Conservation (phyloP, 805 yeast species). For the Kuraishia borneana region DNA sequence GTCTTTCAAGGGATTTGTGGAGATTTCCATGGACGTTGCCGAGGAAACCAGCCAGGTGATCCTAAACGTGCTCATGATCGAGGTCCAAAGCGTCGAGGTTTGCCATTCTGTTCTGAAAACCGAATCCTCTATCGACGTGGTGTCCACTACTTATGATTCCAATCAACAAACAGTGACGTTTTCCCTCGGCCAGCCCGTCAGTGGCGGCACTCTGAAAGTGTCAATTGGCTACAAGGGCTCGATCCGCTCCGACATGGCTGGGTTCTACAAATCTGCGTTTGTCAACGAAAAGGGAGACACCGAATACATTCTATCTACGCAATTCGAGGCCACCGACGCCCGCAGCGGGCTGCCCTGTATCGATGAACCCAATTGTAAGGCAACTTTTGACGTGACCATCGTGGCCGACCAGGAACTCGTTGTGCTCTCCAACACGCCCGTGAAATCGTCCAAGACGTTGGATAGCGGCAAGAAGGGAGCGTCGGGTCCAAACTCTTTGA, state of each 20-base stretch:
- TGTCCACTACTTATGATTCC: constrained; percentile 1
- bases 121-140: constrained; percentile 12
- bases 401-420: constrained; percentile 20
- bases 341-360: constrained; percentile 48
- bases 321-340: constrained; percentile 50
- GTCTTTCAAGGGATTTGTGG: constrained; percentile 35
- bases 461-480: constrained; percentile 11
- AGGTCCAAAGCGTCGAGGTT: constrained; percentile 15
- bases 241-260: constrained; percentile 47
- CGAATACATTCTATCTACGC: constrained; percentile 36
- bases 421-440: constrained; percentile 39
- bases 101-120: constrained; percentile 12
- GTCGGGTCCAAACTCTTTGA: constrained; percentile 3
- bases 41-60: constrained; percentile 30
- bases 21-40: constrained; percentile 33
- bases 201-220: constrained; percentile 18
- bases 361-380: constrained; percentile 46
- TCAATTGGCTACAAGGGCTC: constrained; percentile 26
- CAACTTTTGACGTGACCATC: constrained; percentile 38
- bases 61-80: constrained; percentile 36
- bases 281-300: constrained; percentile 21
- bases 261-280: constrained; percentile 39
- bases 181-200: constrained; percentile 29
- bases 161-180: constrained; percentile 47
- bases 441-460: constrained; percentile 8